Base-by-base conservation (phyloP, 768 basidiomycete species). In the Suillus plorans region DNA sequence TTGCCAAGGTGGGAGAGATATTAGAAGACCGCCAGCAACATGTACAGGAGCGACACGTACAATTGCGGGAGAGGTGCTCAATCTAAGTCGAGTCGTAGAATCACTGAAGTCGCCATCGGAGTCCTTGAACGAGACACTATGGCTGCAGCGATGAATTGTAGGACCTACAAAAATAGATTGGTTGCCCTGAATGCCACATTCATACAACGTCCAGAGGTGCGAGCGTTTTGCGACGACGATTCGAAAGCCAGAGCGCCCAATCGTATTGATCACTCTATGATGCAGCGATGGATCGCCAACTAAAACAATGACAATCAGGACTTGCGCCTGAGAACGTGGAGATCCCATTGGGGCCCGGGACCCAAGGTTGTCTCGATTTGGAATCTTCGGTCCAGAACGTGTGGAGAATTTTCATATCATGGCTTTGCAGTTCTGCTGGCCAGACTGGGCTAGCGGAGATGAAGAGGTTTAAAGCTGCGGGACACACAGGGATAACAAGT, bases 291-390 rank as follows among this genome's bases (percentile, higher is more conserved):
- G 41, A 59, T 59, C 28, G 41, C 58, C 25, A 59, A 18, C 25
- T 25, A 59, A 53, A 58, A 20, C 57, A 28, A 42, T 10, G 57
- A 18, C 39, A 59, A 59, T 59, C 58, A 59, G 57, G 57, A 28
- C 22, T n/a, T 58, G 14, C 5, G 39, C 39, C 39, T 59, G 57
- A 41, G 22, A 53, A 53, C 52, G 18, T 53, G 52, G 31, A 53
- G 52, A 53, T 31, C 52, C 31, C 20, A 31, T 53, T 31, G 52
- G 28, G 52, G 52, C 31, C 10, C 31, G 39, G 37, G 39, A 41
- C 36, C 22, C 41, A 59, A 42, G 39, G 39, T 31, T 59, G 25
- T 3, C 25, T 58, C 14, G 22, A 58, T 25, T 41, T 58, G 25
- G 57, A 25, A 28, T 28, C 0, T 5, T 37, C 37, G 57, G 57